These are phyloP conservation scores for Phaeosphaeriaceae sp. DNA, from an alignment of 2,329 filamentous ascomycete species.

Conservation along the genomic window DNA sequence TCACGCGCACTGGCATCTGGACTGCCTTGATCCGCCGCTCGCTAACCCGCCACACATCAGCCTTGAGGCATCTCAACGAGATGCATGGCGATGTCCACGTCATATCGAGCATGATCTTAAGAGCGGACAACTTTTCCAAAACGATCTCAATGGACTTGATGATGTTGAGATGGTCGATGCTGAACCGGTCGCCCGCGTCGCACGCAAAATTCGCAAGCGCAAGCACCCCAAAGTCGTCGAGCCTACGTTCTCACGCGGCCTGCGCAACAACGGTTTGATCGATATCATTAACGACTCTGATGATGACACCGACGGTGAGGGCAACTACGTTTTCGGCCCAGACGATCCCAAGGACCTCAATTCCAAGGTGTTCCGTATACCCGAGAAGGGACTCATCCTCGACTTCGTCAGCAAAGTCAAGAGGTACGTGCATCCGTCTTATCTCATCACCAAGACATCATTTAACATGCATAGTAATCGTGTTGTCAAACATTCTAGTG, in stretches of 20 bases:
- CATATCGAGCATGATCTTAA: slow-evolving; percentile 79
- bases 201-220: slow-evolving; percentile 57
- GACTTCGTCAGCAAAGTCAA: slow-evolving; percentile 70
- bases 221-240: slow-evolving; percentile 58
- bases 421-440: slow-evolving; percentile 33
- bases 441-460: slow-evolving; percentile 6
- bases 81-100: slow-evolving; percentile 86
- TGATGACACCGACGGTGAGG: slow-evolving; percentile 51
- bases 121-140: slow-evolving; percentile 40
- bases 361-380: slow-evolving; percentile 53
- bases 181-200: slow-evolving; percentile 32
- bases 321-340: slow-evolving; percentile 51
- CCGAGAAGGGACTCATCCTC: slow-evolving; percentile 55
- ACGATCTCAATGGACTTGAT: slow-evolving; percentile 39
- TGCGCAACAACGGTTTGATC: slow-evolving; percentile 59
- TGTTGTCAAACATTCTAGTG: slow-evolving; percentile 26
- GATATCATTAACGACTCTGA: slow-evolving; percentile 54
- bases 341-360: slow-evolving; percentile 50
- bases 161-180: slow-evolving; percentile 39
- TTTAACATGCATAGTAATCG: slow-evolving; percentile 31
- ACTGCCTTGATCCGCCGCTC: slow-evolving; percentile 86
- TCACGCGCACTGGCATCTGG: slow-evolving; percentile 84
- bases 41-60: slow-evolving; percentile 73
- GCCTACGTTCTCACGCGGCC: slow-evolving; percentile 64
- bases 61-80: slow-evolving; percentile 62